Percentiles rank a stretch among this genome's conserved stretches.
Conservation (phyloP, 345 rosid genomes). For the Trapa bicornis region DNA sequence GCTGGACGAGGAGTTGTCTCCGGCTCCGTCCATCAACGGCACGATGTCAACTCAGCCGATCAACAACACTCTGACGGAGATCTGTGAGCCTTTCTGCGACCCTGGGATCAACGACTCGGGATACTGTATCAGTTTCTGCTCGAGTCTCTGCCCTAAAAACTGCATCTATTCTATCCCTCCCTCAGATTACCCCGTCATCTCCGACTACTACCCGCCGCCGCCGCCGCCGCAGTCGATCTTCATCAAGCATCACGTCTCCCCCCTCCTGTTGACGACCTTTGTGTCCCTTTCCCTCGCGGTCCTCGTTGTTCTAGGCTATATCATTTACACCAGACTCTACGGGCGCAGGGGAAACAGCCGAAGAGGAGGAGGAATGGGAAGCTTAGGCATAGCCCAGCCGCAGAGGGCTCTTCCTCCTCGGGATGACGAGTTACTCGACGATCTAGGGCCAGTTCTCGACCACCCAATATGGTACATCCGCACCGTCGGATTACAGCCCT, state of each 20-base stretch:
- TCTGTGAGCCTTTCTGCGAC: not conserved
- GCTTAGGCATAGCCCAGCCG: not conserved
- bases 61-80: not conserved
- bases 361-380: not conserved
- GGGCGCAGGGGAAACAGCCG: conserved; percentile 14
- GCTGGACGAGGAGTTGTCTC: not conserved
- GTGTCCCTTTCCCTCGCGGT: conserved; percentile 18
- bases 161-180: conserved; percentile 11
- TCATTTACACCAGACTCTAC: conserved; percentile 10
- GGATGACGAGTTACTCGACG: conserved; percentile 29
- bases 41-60: accelerated
- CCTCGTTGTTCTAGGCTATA: conserved; percentile 19
- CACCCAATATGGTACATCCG: conserved; percentile 64
- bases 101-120: not conserved
- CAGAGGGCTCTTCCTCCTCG: conserved; percentile 4
- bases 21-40: not conserved
- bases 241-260: not conserved
- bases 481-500: conserved; percentile 45
- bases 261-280: conserved; percentile 16
- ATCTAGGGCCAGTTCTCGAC: conserved; percentile 32
- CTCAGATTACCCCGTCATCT: not conserved
- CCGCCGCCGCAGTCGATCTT: not conserved
- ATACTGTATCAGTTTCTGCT: conserved; percentile 2
- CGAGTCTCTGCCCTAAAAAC: conserved; percentile 12
- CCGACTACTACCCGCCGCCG: conserved; percentile 6